Conservation (phyloP, 2,329 filamentous ascomycete genomes). For the Periconia sp. region DNA sequence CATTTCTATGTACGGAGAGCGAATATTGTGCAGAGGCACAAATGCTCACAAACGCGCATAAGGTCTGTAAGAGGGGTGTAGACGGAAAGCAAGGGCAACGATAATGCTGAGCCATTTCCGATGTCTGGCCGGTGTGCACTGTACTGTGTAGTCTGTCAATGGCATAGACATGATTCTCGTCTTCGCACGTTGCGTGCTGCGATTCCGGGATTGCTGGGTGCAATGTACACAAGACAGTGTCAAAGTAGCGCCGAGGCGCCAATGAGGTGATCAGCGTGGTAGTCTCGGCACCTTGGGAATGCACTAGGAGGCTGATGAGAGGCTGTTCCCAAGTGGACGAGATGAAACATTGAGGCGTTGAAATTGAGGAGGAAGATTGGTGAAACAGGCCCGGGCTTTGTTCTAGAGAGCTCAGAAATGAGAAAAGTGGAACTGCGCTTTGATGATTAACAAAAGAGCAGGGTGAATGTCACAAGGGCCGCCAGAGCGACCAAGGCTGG, state of each 20-base stretch:
- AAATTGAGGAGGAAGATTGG: background rate
- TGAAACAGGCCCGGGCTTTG: conserved; percentile 8
- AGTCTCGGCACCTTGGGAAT: background rate
- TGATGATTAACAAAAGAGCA: conserved; percentile 3
- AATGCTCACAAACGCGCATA: background rate
- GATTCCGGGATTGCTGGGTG: too few relatives aligned
- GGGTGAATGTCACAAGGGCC: conserved; percentile 1
- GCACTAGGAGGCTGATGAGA: background rate
- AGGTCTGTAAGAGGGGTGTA: too few relatives aligned
- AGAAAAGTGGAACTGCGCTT: conserved; percentile 6
- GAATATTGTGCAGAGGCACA: background rate
- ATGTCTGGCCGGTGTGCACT: too few relatives aligned
- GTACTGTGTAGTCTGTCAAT: too few relatives aligned
- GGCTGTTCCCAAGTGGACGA: background rate
- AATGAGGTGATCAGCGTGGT: background rate
- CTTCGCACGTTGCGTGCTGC: too few relatives aligned
- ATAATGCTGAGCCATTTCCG: too few relatives aligned
- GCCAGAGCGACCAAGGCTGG: conserved; percentile 3
- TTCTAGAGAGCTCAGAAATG: background rate
- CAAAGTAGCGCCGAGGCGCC: too few relatives aligned
- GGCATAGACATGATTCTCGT: too few relatives aligned
- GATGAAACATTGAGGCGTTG: conserved; percentile 2
- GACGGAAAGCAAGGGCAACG: too few relatives aligned
- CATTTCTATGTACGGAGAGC: too few relatives aligned
- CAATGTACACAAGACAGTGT: too few relatives aligned